phyloP scores from a whole-genome alignment of 2,329 filamentous ascomycete genomes.

The Phoma sp. region DNA sequence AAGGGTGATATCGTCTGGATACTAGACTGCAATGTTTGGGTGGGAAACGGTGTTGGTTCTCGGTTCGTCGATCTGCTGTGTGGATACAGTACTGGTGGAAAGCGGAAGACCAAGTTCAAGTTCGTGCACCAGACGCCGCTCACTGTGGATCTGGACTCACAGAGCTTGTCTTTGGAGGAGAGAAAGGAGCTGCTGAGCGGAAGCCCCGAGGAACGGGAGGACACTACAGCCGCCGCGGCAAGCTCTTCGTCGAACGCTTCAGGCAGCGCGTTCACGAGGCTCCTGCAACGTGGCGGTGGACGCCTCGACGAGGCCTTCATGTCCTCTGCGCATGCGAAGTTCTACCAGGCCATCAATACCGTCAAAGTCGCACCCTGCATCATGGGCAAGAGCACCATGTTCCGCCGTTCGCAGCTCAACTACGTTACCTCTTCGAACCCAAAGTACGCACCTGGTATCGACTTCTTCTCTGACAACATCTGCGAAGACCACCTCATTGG shows the following conservation, averaged over 20 bases:
- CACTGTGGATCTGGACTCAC: conserved; percentile 71
- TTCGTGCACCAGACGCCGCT: conserved; percentile 95
- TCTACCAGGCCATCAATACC: conserved; percentile 96
- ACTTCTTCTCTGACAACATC: conserved; percentile 94
- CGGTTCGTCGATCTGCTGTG: conserved; percentile 89
- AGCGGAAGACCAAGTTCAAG: conserved; percentile 66
- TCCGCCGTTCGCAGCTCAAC: conserved; percentile 88
- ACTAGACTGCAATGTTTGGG: conserved; percentile 96
- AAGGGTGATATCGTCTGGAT: conserved; percentile 90
- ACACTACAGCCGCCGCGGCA: conserved; percentile 37
- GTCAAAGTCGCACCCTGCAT: conserved; percentile 91
- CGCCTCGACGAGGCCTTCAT: conserved; percentile 94
- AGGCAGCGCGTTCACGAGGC: conserved; percentile 27
- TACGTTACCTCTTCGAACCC: conserved; percentile 66
- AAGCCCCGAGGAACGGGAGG: conserved; percentile 20
- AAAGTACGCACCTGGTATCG: conserved; percentile 71
- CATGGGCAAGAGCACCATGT: conserved; percentile 98
- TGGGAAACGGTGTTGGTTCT: conserved; percentile 77
- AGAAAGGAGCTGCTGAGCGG: conserved; percentile 43
- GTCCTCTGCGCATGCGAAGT: conserved; percentile 92
- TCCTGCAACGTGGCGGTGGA: conserved; percentile 69
- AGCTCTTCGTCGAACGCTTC: conserved; percentile 36
- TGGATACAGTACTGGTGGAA: conserved; percentile 63
- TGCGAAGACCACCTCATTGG: conserved; percentile 98
- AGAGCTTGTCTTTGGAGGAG: conserved; percentile 36